A percentile compares a stretch with the other conserved stretches of the same genome.
Evolutionary conservation across 139 green algal species (phyloP).

Genomic region (Coelastrella sp.): DNA sequence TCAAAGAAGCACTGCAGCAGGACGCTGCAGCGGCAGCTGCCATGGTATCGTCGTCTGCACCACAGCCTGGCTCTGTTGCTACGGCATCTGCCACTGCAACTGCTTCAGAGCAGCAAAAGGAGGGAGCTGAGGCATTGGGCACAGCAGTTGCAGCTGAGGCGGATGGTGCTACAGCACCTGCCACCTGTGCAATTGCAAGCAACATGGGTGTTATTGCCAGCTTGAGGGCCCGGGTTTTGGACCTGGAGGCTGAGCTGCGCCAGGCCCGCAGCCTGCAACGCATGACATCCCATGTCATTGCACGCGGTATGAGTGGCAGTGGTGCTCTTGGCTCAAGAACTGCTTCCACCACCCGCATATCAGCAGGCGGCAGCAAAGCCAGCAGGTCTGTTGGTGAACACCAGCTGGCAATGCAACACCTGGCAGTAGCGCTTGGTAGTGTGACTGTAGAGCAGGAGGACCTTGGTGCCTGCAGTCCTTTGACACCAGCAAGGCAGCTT

Average conservation of each 20-base stretch:
- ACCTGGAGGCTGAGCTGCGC: slow-evolving; percentile 75
- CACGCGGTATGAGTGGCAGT: slow-evolving; percentile 13
- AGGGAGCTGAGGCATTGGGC: not conserved
- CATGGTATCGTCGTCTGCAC: not conserved
- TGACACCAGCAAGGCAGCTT: slow-evolving; percentile 22
- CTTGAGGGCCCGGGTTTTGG: slow-evolving; percentile 67
- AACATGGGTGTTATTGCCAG: slow-evolving; percentile 51
- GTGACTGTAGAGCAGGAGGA: slow-evolving; percentile 17
- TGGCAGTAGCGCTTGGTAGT: not conserved
- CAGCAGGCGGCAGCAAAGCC: not conserved
- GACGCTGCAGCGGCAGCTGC: slow-evolving; percentile 7
- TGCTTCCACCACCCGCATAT: slow-evolving; percentile 17
- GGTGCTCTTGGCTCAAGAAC: not conserved
- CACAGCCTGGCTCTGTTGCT: not conserved
- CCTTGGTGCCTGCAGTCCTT: not conserved
- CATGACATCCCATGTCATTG: slow-evolving; percentile 29
- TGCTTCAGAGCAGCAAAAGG: not conserved
- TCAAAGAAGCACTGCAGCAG: slow-evolving; percentile 20
- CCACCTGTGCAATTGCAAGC: not conserved
- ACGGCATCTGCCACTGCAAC: slow-evolving; percentile 1
- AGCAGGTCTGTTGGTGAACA: not conserved
- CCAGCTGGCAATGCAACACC: not conserved
- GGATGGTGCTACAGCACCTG: not conserved
- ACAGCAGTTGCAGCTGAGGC: slow-evolving; percentile 2
- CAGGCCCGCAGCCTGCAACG: slow-evolving; percentile 41